Base-by-base conservation (phyloP, 169 alveolate species). In the Plasmodium berghei region DNA sequence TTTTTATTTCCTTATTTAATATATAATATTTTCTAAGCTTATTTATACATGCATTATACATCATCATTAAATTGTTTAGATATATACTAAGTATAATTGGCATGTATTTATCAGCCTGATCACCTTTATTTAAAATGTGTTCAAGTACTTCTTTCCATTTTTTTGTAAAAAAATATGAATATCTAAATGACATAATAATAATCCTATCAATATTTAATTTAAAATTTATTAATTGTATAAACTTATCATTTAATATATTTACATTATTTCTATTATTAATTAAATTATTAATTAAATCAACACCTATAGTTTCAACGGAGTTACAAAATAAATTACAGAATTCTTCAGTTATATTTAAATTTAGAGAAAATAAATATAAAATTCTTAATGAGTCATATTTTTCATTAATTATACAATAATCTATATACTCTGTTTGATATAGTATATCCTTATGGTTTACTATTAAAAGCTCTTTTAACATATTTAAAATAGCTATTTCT, bases 91-190 rank as follows among this genome's bases (percentile, higher is more conserved):
- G 90, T 67, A 80, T 80, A 45, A 80, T 48, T 12, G 90, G 90
- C 61, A 80, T 80, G 34, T 80, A 80, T 40, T 16, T 64, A 59
- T 80, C 90, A 16, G 90, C 83, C 18, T 67, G 83, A 14, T 28
- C 56, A 10, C 90, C 90, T 61, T 80, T 80, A 62, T 80, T 80
- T 46, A 80, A 59, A 67, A 80, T 14, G 18, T 67, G 83, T 62
- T 80, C 90, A 59, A 80, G 69, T 1, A 66, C 72, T 80, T 80
- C 83, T 56, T 69, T 80, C 90, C 90, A 80, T 42, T 67, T 66
- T 46, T 80, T 80, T 14, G 63, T 67, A 55, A 80, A 80, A 59
- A 24, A 28, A n/a, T 69, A 49, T 40, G 90, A 80, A 55, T 64
- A 80, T 55, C 72, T 61, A 66, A 80, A 80, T 22, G 85, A 66